Evolutionary conservation across 2,329 filamentous ascomycete species (phyloP).

Genomic region (Rasamsonia emersonii): DNA sequence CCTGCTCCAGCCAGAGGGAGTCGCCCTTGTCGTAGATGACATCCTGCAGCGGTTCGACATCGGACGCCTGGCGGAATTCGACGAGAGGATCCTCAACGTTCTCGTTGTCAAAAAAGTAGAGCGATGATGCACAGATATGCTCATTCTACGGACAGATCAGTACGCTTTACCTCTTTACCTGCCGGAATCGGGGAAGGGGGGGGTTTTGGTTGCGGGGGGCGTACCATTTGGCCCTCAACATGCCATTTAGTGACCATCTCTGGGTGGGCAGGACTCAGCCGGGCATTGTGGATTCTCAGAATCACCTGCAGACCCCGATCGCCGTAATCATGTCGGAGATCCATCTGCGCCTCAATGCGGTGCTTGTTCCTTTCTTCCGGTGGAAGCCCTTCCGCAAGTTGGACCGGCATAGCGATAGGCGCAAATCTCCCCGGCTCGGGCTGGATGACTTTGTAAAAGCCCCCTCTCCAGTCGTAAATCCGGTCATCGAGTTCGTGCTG

Average conservation of each 20-base stretch:
- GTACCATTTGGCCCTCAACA: constrained; percentile 41
- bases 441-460: constrained; percentile 15
- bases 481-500: constrained; percentile 16
- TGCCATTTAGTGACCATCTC: constrained; percentile 40
- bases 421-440: constrained; percentile 20
- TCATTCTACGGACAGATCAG: too few species aligned
- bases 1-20: constrained; percentile 21
- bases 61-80: constrained; percentile 40
- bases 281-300: constrained; percentile 53
- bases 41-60: constrained; percentile 20
- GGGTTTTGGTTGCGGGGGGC: too few species aligned
- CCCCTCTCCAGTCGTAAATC: constrained; percentile 17
- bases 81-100: constrained; percentile 51
- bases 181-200: too few species aligned
- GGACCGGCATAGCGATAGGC: constrained; percentile 22
- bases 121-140: constrained; percentile 53
- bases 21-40: constrained; percentile 22
- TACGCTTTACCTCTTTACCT: too few species aligned
- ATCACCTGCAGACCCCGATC: constrained; percentile 50
- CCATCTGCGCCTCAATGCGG: constrained; percentile 18
- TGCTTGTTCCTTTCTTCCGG: constrained; percentile 17
- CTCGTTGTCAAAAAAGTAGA: constrained; percentile 54
- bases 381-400: constrained; percentile 20
- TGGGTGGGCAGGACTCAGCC: constrained; percentile 51
- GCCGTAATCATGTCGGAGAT: constrained; percentile 29